These are phyloP conservation scores for Umbilicus rupestris DNA, from an alignment of 164 flowering plant species.

Conservation along the genomic window DNA sequence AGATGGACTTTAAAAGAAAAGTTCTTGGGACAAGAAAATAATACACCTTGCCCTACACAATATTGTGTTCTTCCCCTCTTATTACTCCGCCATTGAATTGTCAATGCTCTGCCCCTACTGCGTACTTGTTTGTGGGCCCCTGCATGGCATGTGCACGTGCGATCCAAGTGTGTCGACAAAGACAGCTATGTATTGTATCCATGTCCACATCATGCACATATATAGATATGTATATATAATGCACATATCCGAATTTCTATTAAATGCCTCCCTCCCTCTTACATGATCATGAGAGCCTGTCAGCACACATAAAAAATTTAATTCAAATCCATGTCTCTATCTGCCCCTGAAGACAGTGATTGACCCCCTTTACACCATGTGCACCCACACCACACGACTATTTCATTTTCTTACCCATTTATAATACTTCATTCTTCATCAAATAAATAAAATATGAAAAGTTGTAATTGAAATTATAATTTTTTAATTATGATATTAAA, in stretches of 20 bases:
- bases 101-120: not conserved
- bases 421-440: too few species aligned
- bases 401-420: too few species aligned
- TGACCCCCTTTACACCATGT: too few species aligned
- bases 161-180: constrained; percentile 3
- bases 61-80: constrained; percentile 3
- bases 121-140: constrained; percentile 2
- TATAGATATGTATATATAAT: too few species aligned
- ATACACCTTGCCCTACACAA: constrained; percentile 6
- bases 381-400: too few species aligned
- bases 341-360: constrained; percentile 3
- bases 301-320: not conserved
- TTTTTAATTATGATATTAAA: too few species aligned
- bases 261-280: not conserved
- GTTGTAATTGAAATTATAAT: too few species aligned
- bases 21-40: constrained; percentile 1
- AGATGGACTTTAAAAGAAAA: too few species aligned
- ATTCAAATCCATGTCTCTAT: not conserved
- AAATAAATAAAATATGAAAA: too few species aligned
- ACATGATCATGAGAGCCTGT: constrained; percentile 1
- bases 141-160: constrained; percentile 9
- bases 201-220: too few species aligned
- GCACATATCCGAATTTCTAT: not conserved
- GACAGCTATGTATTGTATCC: not conserved
- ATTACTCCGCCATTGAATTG: constrained; percentile 7